A percentile compares a stretch with the other conserved stretches of the same genome.
These are phyloP conservation scores for Verticillium albo-atrum DNA, from an alignment of 2,329 filamentous ascomycete genomes.

Conservation along the genomic window DNA sequence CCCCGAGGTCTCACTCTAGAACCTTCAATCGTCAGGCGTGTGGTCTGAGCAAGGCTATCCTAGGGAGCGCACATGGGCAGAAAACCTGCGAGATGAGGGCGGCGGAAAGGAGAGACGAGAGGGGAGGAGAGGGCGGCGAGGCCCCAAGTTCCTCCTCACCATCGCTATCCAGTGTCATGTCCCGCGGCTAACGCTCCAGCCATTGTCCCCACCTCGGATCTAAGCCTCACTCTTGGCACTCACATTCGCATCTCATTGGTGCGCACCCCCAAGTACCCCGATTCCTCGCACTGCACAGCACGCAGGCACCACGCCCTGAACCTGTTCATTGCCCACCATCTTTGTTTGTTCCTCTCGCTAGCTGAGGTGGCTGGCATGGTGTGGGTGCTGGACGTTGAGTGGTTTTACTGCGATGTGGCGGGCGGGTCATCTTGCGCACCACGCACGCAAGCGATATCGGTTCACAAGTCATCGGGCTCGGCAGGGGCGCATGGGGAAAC, in stretches of 20 bases:
- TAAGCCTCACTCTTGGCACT: conserved; percentile 2
- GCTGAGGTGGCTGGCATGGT: background rate
- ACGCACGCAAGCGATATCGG: background rate
- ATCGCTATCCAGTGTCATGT: background rate
- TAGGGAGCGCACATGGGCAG: too few species aligned
- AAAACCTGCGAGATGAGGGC: too few species aligned
- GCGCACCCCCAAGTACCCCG: background rate
- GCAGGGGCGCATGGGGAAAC: background rate
- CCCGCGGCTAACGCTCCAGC: background rate
- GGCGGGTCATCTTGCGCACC: background rate
- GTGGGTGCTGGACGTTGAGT: background rate
- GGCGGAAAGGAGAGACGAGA: background rate
- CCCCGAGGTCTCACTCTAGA: too few species aligned
- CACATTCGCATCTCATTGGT: background rate
- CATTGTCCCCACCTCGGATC: background rate
- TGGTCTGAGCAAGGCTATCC: too few species aligned
- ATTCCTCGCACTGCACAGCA: background rate
- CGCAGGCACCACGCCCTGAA: background rate
- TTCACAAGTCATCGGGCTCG: background rate
- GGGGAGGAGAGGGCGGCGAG: background rate
- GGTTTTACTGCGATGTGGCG: background rate
- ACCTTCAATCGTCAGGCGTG: too few species aligned
- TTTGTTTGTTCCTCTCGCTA: background rate
- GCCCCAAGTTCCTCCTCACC: background rate
- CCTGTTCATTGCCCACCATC: background rate